Base-by-base conservation (phyloP, 768 basidiomycete genomes). In the Rubroboletus pulcherrimus region DNA sequence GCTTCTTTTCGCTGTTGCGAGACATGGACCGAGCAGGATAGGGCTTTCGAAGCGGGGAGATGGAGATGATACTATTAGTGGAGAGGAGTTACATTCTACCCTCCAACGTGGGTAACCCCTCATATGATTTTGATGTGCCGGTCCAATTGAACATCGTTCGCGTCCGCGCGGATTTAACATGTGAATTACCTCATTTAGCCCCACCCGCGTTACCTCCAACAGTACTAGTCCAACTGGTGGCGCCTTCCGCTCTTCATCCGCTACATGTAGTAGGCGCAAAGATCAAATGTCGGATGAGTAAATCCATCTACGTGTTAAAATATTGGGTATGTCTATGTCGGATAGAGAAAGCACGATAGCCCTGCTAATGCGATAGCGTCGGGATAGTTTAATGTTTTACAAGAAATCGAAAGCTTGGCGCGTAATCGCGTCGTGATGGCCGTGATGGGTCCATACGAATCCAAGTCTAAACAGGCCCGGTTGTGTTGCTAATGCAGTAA, bases 1-100 rank as follows among this genome's bases (percentile, higher is more conserved):
- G 86, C 66, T 87, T 89, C 77, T 85, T 89, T 70, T 81, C 82
- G 38, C 73, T 68, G 56, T 75, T 76, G 62, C 81, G 74, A 57
- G 84, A 78, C 83, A 85, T 85, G 39, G 39, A 51, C 31, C 31
- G 26, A 53, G n/a, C 53, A 47, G 24, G 24, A 26, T 26, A 4
- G 26, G 26, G 26, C 26, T 26, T 26, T 26, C 26, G 3, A 26
- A 26, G 26, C 26, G 26, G 26, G 26, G 38, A 41, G 38, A 15
- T 15, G 21, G 19, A 10, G 21, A 34, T 24, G 35, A 14, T 8
- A 41, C 15, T 31, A 35, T 53, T 29, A 15, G 9, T 44, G 31
- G 42, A 19, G 29, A n/a, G 51, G 49, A 34, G 42, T 40, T 37
- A 47, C 35, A 12, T 37, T 2, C 17, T 40, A 17, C 24, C 15